Base-by-base conservation (phyloP, 2,329 filamentous ascomycete species). In the Fusarium protoensiforme region DNA sequence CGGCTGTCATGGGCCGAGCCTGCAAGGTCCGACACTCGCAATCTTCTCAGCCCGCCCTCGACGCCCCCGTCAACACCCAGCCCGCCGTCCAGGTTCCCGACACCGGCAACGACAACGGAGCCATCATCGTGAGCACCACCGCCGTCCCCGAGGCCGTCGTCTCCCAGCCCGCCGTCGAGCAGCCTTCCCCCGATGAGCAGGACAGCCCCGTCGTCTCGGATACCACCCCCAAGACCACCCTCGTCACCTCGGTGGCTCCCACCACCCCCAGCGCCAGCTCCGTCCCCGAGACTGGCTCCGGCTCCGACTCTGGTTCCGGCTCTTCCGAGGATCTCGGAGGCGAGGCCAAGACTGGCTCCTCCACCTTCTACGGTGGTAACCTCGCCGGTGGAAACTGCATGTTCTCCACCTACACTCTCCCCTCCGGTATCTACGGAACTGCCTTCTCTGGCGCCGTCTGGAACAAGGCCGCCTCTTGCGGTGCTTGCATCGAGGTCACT, bases 341-440 rank as follows among this genome's bases (percentile, higher is more conserved):
- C 5, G 31, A 38, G 0, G 64, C 72, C 0, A 53, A 69, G 58
- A 66, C 76, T 20, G 77, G 77, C 22, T 65, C 66, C 0, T 79
- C 78, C 2, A 89, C 88, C 54, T 88, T 84, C 73, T 90, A 90
- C 75, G 85, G 86, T 35, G 88, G 89, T 33, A 88, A 90, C 78
- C 78, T 90, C 3, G 79, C 81, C 7, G 90, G 90, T 41, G 91
- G 91, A 69, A 86, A 85, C 67, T 93, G 91, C 81, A 89, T 87
- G 14, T 92, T 93, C 84, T 84, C 85, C 9, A 88, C 86, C 59
- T 92, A 92, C 82, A 90, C 86, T 4, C 83, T 93, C 29, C 90
- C 91, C 8, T 83, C 86, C 13, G 83, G 84, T 14, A 80, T 92
- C 64, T 89, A 84, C 75, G 91, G 92, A 64, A 91, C 90, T 11